A percentile compares a stretch with the other conserved stretches of the same genome.
Evolutionary conservation across 108 stramenopile genomes (phyloP).

Genomic region (Cyclotella kingstonii): DNA sequence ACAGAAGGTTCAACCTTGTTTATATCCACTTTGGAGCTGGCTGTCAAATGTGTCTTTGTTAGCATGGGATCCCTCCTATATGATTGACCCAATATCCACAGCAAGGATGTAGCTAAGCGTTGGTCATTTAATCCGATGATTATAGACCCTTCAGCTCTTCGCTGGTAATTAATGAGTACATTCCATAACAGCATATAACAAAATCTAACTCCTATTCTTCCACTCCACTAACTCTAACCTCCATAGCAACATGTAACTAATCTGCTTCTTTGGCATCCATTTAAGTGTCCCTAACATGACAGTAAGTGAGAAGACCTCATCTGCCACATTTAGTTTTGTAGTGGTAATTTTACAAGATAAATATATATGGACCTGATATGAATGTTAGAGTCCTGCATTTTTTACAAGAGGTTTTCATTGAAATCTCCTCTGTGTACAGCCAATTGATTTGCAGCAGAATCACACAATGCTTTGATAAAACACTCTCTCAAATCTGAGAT

Average conservation of each 20-base stretch:
- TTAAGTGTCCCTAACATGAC: no score
- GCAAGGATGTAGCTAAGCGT: no score
- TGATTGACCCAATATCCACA: conserved; percentile 5
- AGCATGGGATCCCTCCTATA: background rate
- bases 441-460: conserved; percentile 36
- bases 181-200: no score
- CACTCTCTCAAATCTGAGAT: conserved; percentile 29
- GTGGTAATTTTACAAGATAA: no score
- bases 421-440: conserved; percentile 59
- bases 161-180: background rate
- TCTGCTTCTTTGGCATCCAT: no score
- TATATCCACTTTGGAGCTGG: conserved; percentile 16
- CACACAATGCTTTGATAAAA: conserved; percentile 23
- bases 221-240: no score
- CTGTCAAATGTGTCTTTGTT: background rate
- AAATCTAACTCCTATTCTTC: no score
- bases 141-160: no score
- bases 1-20: conserved; percentile 25
- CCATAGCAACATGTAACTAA: no score
- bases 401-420: conserved; percentile 59
- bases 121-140: no score
- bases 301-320: no score
- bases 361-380: conserved; percentile 12
- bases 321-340: no score
- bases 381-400: conserved; percentile 46